Evolutionary conservation across 192 early-diverging fungal genomes (phyloP).

Genomic region (Backusella macrospora): DNA sequence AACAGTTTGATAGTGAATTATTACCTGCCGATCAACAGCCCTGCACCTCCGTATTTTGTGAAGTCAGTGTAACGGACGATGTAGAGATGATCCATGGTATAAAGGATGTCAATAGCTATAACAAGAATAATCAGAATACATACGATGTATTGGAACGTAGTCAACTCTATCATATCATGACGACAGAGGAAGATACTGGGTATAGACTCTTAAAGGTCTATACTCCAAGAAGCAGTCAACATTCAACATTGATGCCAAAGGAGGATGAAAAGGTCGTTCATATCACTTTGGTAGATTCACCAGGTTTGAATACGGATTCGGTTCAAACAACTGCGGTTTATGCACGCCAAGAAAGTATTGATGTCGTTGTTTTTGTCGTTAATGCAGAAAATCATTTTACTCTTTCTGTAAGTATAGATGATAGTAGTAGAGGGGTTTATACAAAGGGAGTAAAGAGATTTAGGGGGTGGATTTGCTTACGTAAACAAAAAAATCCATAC

Average conservation of each 20-base stretch:
- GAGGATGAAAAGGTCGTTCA: slow-evolving; percentile 63
- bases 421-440: too few relatives aligned
- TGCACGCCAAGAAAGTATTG: slow-evolving; percentile 96
- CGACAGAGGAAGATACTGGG: slow-evolving; percentile 80
- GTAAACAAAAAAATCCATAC: slow-evolving; percentile 33
- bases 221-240: slow-evolving; percentile 55
- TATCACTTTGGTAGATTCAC: slow-evolving; percentile 94
- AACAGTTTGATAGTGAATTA: slow-evolving; percentile 60
- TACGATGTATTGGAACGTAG: slow-evolving; percentile 64
- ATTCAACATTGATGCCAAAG: slow-evolving; percentile 74
- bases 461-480: neutral
- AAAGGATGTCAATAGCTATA: slow-evolving; percentile 63
- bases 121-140: slow-evolving; percentile 65
- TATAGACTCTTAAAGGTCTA: slow-evolving; percentile 73
- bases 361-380: slow-evolving; percentile 97
- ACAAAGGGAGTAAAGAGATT: neutral
- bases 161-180: slow-evolving; percentile 77
- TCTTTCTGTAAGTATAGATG: slow-evolving; percentile 68
- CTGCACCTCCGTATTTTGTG: slow-evolving; percentile 92
- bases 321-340: slow-evolving; percentile 94
- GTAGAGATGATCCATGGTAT: slow-evolving; percentile 84
- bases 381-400: slow-evolving; percentile 99
- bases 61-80: slow-evolving; percentile 86
- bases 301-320: slow-evolving; percentile 95
- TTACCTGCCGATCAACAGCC: slow-evolving; percentile 96